A percentile compares a stretch with the other conserved stretches of the same genome.
These are phyloP conservation scores for Kazachstania africana DNA, from an alignment of 805 yeast genomes.

Conservation along the genomic window DNA sequence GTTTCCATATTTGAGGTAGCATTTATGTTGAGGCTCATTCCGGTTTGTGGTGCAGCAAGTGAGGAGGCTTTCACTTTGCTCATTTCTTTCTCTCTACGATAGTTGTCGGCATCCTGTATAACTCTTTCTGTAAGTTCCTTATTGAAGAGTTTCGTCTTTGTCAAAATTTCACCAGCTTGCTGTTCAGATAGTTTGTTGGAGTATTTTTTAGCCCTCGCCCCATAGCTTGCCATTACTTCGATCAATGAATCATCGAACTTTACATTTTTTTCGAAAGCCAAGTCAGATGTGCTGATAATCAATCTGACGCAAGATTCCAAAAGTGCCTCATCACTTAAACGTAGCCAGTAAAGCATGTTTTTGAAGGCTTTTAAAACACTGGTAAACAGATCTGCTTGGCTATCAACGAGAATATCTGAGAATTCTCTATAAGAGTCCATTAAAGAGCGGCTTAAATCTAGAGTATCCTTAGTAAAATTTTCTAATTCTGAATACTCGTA, in stretches of 20 bases:
- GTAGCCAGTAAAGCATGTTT: conserved; percentile 66
- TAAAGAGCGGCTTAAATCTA: conserved; percentile 63
- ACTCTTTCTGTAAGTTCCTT: conserved; percentile 41
- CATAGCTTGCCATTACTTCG: conserved; percentile 48
- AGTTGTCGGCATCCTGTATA: conserved; percentile 30
- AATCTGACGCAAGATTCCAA: conserved; percentile 55
- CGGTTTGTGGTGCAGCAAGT: conserved; percentile 4
- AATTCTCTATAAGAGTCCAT: conserved; percentile 54
- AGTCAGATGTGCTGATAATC: conserved; percentile 52
- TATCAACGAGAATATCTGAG: conserved; percentile 26
- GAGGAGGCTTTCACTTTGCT: conserved; percentile 5
- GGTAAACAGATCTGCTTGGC: conserved; percentile 31
- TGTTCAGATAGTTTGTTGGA: conserved; percentile 59
- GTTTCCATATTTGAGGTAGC: conserved; percentile 9
- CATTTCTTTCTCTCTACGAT: conserved; percentile 23
- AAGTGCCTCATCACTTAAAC: conserved; percentile 69
- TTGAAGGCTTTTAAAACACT: conserved; percentile 52
- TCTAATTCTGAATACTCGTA: conserved; percentile 46
- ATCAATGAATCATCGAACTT: conserved; percentile 42
- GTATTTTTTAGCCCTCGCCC: conserved; percentile 51
- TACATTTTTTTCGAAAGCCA: conserved; percentile 45
- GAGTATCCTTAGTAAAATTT: conserved; percentile 77
- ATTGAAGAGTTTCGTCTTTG: conserved; percentile 48
- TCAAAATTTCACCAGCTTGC: conserved; percentile 53
- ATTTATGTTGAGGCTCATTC: background rate